A percentile compares a stretch with the other conserved stretches of the same genome.
Evolutionary conservation across 2,329 filamentous ascomycete genomes (phyloP).

Genomic region (Stachybotrys chlorohalonatus): DNA sequence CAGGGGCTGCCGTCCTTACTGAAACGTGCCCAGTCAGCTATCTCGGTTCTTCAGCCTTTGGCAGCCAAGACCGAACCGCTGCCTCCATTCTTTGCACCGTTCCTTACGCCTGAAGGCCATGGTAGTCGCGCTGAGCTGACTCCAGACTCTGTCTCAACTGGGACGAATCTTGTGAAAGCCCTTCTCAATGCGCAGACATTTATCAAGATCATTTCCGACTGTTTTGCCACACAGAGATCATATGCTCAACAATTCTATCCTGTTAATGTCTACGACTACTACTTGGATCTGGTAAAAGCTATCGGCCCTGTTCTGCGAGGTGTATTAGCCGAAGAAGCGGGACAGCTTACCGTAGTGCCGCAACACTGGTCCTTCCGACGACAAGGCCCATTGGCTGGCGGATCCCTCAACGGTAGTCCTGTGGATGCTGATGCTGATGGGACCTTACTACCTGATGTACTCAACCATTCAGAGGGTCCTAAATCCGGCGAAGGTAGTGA

Average conservation of each 20-base stretch:
- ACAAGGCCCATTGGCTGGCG: conserved; percentile 15
- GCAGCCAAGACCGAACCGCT: conserved; percentile 37
- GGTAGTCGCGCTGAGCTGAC: conserved; percentile 22
- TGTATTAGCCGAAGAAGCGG: conserved; percentile 77
- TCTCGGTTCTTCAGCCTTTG: conserved; percentile 61
- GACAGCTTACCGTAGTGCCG: conserved; percentile 65
- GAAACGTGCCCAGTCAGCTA: conserved; percentile 59
- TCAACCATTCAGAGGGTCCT: conserved; percentile 17
- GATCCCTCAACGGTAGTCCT: conserved; percentile 6
- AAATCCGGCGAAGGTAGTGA: conserved; percentile 11
- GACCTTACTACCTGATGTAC: conserved; percentile 21
- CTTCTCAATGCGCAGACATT: conserved; percentile 70
- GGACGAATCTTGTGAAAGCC: conserved; percentile 72
- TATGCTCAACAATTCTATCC: conserved; percentile 58
- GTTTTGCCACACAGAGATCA: conserved; percentile 62
- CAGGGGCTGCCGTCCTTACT: conserved; percentile 75
- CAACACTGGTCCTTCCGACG: conserved; percentile 47
- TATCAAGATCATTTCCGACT: conserved; percentile 63
- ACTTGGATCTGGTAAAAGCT: conserved; percentile 61
- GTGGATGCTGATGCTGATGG: conserved; percentile 17
- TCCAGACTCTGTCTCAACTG: conserved; percentile 41
- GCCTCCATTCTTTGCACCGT: conserved; percentile 63
- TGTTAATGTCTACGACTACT: conserved; percentile 80
- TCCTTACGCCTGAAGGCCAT: conserved; percentile 39
- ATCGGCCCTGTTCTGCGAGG: conserved; percentile 71